phyloP scores from a whole-genome alignment of 2,329 filamentous ascomycete genomes.

The Aspergillus pseudoglaucus region DNA sequence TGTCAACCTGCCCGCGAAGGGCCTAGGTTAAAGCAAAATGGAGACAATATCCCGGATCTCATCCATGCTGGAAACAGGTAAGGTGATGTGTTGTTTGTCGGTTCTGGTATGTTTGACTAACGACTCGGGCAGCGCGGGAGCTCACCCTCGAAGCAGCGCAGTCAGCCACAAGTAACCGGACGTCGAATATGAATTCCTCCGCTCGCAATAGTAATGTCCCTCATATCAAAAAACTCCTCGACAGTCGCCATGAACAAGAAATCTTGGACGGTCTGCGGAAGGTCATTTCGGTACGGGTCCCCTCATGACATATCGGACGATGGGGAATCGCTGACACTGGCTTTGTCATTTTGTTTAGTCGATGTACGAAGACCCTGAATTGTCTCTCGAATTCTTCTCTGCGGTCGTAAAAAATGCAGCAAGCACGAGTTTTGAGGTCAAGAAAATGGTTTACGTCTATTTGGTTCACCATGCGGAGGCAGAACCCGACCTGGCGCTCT shows the following conservation, averaged over 20 bases:
- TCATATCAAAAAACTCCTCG: slow-evolving; percentile 89
- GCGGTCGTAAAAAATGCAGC: slow-evolving; percentile 97
- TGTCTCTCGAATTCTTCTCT: slow-evolving; percentile 91
- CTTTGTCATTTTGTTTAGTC: slow-evolving; percentile 53
- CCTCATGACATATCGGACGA: not conserved
- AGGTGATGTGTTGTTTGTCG: slow-evolving; percentile 18
- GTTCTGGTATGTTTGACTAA: not conserved
- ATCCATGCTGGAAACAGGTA: slow-evolving; percentile 89
- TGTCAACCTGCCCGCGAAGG: slow-evolving; percentile 6
- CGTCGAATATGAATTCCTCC: slow-evolving; percentile 50
- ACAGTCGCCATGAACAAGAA: slow-evolving; percentile 88
- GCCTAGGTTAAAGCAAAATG: slow-evolving; percentile 50
- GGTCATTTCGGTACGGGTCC: slow-evolving; percentile 66
- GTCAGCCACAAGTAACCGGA: slow-evolving; percentile 60
- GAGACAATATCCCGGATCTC: slow-evolving; percentile 95
- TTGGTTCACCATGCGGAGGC: slow-evolving; percentile 93
- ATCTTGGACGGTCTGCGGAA: slow-evolving; percentile 84
- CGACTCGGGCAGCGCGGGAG: slow-evolving; percentile 65
- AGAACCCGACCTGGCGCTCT: slow-evolving; percentile 86
- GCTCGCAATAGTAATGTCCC: slow-evolving; percentile 64
- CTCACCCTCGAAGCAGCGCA: slow-evolving; percentile 95
- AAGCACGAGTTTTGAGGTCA: slow-evolving; percentile 86
- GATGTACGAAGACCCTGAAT: slow-evolving; percentile 79
- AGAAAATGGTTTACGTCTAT: slow-evolving; percentile 98
- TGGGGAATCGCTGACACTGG: slow-evolving; percentile 7